Evolutionary conservation across 176 grass and related monocot species (phyloP).

Genomic region (Zoysia pacifica): DNA sequence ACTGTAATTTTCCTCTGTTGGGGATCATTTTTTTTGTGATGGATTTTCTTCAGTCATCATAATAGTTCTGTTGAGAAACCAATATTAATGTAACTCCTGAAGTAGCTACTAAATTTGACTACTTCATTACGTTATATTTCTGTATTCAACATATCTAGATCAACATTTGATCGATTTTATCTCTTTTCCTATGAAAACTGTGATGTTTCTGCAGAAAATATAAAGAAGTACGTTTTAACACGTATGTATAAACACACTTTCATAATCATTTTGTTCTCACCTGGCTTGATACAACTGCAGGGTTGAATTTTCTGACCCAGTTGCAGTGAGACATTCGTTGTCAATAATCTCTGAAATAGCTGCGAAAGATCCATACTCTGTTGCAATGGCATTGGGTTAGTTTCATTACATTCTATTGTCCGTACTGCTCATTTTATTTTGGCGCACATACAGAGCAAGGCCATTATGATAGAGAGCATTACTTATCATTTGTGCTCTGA

Average conservation of each 20-base stretch:
- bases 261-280: constrained; percentile 31
- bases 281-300: constrained; percentile 53
- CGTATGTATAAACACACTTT: constrained; percentile 1
- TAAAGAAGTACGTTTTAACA: neutral
- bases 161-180: constrained; percentile 3
- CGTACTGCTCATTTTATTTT: constrained; percentile 22
- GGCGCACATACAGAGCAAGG: constrained; percentile 20
- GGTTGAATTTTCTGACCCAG: constrained; percentile 95
- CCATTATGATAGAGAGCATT: constrained; percentile 17
- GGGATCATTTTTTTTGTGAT: constrained; percentile 31
- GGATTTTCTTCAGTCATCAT: neutral
- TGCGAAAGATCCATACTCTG: constrained; percentile 93
- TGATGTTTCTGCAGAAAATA: constrained; percentile 4
- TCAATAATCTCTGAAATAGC: constrained; percentile 94
- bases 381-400: constrained; percentile 93
- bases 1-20: constrained; percentile 5
- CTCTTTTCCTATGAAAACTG: constrained; percentile 18
- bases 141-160: constrained; percentile 20
- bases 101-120: constrained; percentile 19
- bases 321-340: constrained; percentile 89
- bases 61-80: constrained; percentile 6
- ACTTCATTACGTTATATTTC: constrained; percentile 9
- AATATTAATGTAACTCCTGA: constrained; percentile 5
- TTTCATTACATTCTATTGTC: constrained; percentile 30
- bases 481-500: neutral